Percentiles rank a stretch among this genome's conserved stretches.
These are phyloP conservation scores for Kappamyces sp. DNA, from an alignment of 192 early-diverging fungal genomes.

Conservation along the genomic window DNA sequence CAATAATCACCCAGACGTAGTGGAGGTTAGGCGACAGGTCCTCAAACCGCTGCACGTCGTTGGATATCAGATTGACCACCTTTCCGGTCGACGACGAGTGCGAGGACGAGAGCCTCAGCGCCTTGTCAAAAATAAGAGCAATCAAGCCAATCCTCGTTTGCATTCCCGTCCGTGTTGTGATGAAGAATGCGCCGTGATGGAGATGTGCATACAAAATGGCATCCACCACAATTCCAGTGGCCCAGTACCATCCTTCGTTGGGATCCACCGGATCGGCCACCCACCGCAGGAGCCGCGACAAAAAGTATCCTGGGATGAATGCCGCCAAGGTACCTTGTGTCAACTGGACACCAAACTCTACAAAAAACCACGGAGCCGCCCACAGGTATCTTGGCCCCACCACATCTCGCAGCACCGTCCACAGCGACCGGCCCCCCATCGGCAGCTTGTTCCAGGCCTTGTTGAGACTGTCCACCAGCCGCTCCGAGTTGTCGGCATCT, in stretches of 20 bases:
- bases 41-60: constrained; percentile 37
- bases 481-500: background rate
- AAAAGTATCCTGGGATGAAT: background rate
- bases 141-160: constrained; percentile 30
- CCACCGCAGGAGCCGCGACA: too few species aligned
- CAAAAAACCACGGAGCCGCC: background rate
- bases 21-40: constrained; percentile 23
- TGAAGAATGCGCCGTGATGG: constrained; percentile 21
- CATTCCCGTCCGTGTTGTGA: constrained; percentile 21
- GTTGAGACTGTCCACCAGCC: background rate
- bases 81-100: constrained; percentile 35
- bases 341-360: constrained; percentile 9
- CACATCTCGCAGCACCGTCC: background rate
- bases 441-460: background rate
- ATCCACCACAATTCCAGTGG: background rate
- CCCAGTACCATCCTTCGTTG: background rate
- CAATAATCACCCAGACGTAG: constrained; percentile 21
- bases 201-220: background rate
- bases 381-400: background rate
- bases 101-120: constrained; percentile 24
- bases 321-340: constrained; percentile 7
- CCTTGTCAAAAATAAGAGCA: constrained; percentile 29
- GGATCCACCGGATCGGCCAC: background rate
- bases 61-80: constrained; percentile 37
- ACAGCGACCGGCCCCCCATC: background rate